Base-by-base conservation (phyloP, 768 basidiomycete genomes). In the Candolleomyces efflorescens region DNA sequence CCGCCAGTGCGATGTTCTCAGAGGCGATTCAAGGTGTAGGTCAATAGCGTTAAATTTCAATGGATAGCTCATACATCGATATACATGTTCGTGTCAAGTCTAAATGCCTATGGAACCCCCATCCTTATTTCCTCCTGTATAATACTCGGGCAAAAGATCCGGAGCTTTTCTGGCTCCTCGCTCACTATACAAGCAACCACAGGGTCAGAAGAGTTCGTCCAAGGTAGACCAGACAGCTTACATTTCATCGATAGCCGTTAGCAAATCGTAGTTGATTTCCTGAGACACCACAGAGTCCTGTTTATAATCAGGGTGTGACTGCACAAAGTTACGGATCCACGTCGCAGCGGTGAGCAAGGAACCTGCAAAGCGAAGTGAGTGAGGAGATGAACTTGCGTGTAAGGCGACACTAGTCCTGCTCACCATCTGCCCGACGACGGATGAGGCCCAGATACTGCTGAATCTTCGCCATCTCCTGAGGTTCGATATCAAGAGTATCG, bases 271-370 rank as follows among this genome's bases (percentile, higher is more conserved):
- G 67, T 94, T 97, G 67, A 98, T 93, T 72, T 90, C 86, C 65
- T 92, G 82, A 52, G 80, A 89, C 18, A 99, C 92, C 52, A 90
- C 88, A n/a, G 94, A 96, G 73, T 99, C 94, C 51, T 84, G 81
- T 70, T 89, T 87, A 75, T 99, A 99, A n/a, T 76, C 81, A 7
- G 95, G 92, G 70, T 99, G 97, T 1, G 86, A 81, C 23, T 86
- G 84, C 44, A 99, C 90, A 72, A 98, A 98, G 48, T 89, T 81
- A 37, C 97, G 83, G 56, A 97, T 94, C 94, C 94, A 99, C 3
- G 86, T 84, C 11, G 97, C 97, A 6, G 92, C 84, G 0, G 97
- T 98, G 68, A 84, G 69, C 23, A 98, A 76, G 5, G 86, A 78
- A 20, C 93, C 94, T 94, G 56, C 23, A 11, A 24, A 22, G 20